Evolutionary conservation across 805 yeast species (phyloP).

Genomic region (Clavispora fructus): DNA sequence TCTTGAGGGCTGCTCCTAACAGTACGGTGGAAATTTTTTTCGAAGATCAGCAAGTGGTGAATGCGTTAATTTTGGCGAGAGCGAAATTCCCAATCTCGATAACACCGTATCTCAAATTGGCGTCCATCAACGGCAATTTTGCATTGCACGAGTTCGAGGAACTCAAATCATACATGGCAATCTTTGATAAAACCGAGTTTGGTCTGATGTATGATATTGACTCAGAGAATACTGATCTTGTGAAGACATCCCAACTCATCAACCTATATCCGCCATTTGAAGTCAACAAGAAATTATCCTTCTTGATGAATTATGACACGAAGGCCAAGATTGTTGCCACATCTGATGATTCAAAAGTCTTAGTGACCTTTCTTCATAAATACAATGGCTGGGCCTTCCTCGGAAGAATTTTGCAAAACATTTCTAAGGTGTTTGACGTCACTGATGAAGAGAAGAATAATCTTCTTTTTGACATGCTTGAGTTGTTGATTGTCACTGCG

Average conservation of each 20-base stretch:
- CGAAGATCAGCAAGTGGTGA: slow-evolving; percentile 36
- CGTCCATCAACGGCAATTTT: slow-evolving; percentile 58
- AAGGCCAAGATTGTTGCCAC: slow-evolving; percentile 66
- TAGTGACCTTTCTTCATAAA: slow-evolving; percentile 63
- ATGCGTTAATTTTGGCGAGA: slow-evolving; percentile 48
- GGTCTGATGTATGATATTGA: slow-evolving; percentile 41
- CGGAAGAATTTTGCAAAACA: slow-evolving; percentile 71
- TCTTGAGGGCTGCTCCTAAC: slow-evolving; percentile 42
- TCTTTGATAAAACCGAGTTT: slow-evolving; percentile 36
- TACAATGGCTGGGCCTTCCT: slow-evolving; percentile 86
- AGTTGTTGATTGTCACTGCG: slow-evolving; percentile 46
- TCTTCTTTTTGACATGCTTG: slow-evolving; percentile 44
- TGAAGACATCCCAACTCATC: slow-evolving; percentile 43
- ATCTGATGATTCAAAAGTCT: slow-evolving; percentile 23
- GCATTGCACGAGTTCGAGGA: slow-evolving; percentile 59
- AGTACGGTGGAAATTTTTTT: slow-evolving; percentile 43
- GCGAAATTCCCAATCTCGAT: slow-evolving; percentile 72
- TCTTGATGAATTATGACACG: slow-evolving; percentile 46
- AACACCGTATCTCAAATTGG: slow-evolving; percentile 54
- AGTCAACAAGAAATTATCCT: slow-evolving; percentile 39
- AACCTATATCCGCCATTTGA: slow-evolving; percentile 57
- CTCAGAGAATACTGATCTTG: slow-evolving; percentile 47
- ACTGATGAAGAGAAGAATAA: slow-evolving; percentile 35
- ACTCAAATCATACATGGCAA: slow-evolving; percentile 58
- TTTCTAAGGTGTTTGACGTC: slow-evolving; percentile 37